Percentiles rank a stretch among this genome's conserved stretches.
Conservation (phyloP, 2,329 filamentous ascomycete genomes). For the Sporothrix variecibatus region DNA sequence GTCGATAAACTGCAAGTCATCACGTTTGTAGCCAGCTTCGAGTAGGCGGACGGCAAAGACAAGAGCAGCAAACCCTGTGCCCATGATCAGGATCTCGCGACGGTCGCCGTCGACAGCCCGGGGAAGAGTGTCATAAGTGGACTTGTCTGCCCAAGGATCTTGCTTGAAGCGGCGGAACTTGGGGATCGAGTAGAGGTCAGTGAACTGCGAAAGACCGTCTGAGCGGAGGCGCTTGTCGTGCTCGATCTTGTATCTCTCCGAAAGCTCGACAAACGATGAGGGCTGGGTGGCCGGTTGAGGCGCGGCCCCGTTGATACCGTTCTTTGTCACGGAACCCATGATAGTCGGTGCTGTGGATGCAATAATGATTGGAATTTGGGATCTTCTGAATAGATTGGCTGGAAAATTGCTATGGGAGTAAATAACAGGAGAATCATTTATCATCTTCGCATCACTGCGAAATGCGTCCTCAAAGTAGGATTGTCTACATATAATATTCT, state of each 20-base stretch:
- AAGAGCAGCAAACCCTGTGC: slow-evolving; percentile 42
- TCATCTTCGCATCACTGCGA: too few species aligned
- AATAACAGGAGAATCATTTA: too few species aligned
- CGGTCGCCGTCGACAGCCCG: not conserved
- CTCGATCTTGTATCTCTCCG: not conserved
- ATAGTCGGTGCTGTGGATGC: not conserved
- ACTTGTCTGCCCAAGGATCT: not conserved
- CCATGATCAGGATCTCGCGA: slow-evolving; percentile 27
- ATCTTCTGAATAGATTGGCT: too few species aligned
- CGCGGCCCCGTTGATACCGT: not conserved
- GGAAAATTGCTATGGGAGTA: too few species aligned
- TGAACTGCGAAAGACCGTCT: not conserved
- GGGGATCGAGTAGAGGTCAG: not conserved
- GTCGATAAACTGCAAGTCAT: slow-evolving; percentile 48
- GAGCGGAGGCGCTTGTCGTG: not conserved
- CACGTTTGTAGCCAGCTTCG: slow-evolving; percentile 37
- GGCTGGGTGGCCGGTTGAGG: not conserved
- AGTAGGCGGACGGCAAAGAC: slow-evolving; percentile 41
- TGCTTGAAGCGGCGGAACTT: not conserved
- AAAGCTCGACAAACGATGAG: not conserved
- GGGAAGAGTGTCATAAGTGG: not conserved
- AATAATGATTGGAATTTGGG: too few species aligned
- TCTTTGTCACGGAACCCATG: not conserved
- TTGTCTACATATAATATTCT: not conserved
- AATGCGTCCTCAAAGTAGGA: not conserved